Evolutionary conservation across 225 moss, liverwort and hornwort genomes (phyloP).

Genomic region (Rhytidiadelphus loreus): DNA sequence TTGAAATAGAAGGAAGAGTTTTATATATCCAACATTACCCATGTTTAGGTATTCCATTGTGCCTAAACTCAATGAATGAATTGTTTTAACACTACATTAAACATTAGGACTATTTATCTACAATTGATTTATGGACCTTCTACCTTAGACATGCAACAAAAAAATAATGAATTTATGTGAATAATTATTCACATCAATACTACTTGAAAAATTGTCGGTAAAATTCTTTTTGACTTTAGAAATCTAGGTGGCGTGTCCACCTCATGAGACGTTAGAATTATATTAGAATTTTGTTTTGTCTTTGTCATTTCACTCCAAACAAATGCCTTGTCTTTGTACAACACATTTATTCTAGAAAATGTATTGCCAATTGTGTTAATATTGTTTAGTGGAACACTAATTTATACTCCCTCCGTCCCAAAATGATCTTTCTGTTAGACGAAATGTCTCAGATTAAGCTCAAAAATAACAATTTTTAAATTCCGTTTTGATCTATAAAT

Average conservation of each 20-base stretch:
- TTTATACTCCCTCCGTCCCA: too few species aligned
- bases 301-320: background rate
- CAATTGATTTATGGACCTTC: background rate
- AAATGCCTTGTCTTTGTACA: background rate
- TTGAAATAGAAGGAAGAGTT: background rate
- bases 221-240: background rate
- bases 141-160: background rate
- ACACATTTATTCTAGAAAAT: background rate
- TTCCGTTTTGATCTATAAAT: too few species aligned
- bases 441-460: too few species aligned
- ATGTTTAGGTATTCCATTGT: background rate
- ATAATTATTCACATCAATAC: background rate
- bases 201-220: background rate
- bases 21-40: background rate
- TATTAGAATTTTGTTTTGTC: background rate
- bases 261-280: accelerated
- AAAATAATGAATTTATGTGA: background rate
- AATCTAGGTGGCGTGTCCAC: background rate
- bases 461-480: too few species aligned
- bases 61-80: background rate
- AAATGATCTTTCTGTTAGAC: too few species aligned
- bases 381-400: accelerated
- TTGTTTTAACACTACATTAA: background rate
- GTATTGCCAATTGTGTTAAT: background rate
- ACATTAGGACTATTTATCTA: background rate